These are phyloP conservation scores for Moelleriella libera DNA, from an alignment of 2,329 filamentous ascomycete species.

Conservation along the genomic window DNA sequence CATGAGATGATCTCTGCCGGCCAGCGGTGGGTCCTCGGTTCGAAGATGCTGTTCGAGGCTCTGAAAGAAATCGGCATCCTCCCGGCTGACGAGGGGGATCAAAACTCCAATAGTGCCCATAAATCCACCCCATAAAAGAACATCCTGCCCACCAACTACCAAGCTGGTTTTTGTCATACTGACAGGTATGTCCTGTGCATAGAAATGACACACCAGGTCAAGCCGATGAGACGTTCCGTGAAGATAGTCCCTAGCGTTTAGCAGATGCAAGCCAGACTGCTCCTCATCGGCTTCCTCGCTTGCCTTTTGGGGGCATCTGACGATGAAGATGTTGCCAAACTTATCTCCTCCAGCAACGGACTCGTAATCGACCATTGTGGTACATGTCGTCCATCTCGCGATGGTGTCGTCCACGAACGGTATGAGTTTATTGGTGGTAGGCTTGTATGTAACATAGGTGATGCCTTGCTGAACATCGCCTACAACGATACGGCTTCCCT, in stretches of 20 bases:
- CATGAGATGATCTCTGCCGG: slow-evolving; percentile 87
- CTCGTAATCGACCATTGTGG: slow-evolving; percentile 94
- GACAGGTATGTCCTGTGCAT: slow-evolving; percentile 81
- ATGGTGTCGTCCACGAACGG: slow-evolving; percentile 87
- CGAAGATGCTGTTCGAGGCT: slow-evolving; percentile 80
- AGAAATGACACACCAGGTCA: slow-evolving; percentile 77
- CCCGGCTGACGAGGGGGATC: slow-evolving; percentile 79
- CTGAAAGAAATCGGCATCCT: slow-evolving; percentile 97
- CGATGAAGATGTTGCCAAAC: slow-evolving; percentile 90
- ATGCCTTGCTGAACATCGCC: slow-evolving; percentile 88
- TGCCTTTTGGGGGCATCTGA: slow-evolving; percentile 74
- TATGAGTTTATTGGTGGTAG: slow-evolving; percentile 78
- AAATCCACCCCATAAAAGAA: slow-evolving; percentile 85
- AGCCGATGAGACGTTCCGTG: slow-evolving; percentile 79
- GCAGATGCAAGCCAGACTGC: slow-evolving; percentile 76
- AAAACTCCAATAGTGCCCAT: slow-evolving; percentile 91
- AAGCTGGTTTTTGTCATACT: slow-evolving; percentile 80
- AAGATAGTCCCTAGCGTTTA: slow-evolving; percentile 80
- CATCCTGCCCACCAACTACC: slow-evolving; percentile 80
- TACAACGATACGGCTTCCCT: slow-evolving; percentile 81
- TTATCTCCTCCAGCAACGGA: slow-evolving; percentile 91
- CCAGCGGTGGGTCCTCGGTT: slow-evolving; percentile 72
- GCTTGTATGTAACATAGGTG: slow-evolving; percentile 87
- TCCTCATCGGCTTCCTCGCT: slow-evolving; percentile 88
- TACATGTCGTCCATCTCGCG: slow-evolving; percentile 79